Evolutionary conservation across 805 yeast genomes (phyloP).

Genomic region (Grigorovia yakushimaensis): DNA sequence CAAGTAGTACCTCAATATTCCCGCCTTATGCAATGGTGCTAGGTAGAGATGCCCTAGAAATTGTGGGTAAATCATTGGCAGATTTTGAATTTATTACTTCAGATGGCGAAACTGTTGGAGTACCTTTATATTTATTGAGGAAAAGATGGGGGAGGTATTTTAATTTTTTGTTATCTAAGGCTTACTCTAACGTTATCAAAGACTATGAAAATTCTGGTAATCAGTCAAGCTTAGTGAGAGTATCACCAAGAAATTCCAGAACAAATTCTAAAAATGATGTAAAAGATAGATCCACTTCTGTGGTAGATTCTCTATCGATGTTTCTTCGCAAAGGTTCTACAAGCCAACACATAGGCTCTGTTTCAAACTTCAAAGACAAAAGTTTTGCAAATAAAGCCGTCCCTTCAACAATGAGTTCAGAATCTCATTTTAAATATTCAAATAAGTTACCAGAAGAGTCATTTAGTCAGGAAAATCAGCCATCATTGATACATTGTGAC

Average conservation of each 20-base stretch:
- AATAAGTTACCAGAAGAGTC: not conserved
- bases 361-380: not conserved
- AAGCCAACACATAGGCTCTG: not conserved
- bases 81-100: slow-evolving; percentile 65
- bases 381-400: not conserved
- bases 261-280: slow-evolving; percentile 1
- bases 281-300: slow-evolving; percentile 10
- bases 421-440: not conserved
- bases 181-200: slow-evolving; percentile 47
- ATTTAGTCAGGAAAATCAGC: not conserved
- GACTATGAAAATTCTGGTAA: slow-evolving; percentile 12
- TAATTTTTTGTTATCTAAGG: slow-evolving; percentile 49
- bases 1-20: slow-evolving; percentile 49
- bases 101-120: slow-evolving; percentile 57
- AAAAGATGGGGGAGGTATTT: slow-evolving; percentile 74
- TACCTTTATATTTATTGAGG: slow-evolving; percentile 50
- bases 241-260: slow-evolving; percentile 5
- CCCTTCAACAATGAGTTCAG: not conserved
- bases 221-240: slow-evolving; percentile 1
- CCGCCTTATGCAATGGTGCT: slow-evolving; percentile 71
- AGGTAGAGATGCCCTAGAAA: slow-evolving; percentile 64
- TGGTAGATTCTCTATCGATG: slow-evolving; percentile 4
- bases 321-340: not conserved
- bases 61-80: slow-evolving; percentile 51
- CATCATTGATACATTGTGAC: not conserved